Base-by-base conservation (phyloP, 108 stramenopile species). In the Conticribra guillardii region DNA sequence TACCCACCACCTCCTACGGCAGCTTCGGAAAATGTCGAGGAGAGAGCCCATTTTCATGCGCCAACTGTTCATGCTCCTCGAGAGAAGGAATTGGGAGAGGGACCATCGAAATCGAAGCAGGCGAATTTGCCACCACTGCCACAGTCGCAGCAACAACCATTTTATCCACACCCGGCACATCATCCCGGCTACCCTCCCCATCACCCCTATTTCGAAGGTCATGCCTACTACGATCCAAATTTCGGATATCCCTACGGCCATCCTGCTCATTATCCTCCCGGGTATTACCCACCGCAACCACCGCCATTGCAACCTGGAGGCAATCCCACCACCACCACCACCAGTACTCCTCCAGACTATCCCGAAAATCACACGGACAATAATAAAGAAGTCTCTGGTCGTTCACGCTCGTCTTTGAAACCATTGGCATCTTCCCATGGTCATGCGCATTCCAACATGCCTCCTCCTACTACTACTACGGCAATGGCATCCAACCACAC, bases 261-360 rank as follows among this genome's bases (percentile, higher is more conserved):
- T 52, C 65, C 65, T 31, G 23, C 34, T 34, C 50, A 52, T 52
- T 44, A 52, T 54, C 48, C 27, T 30, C 64, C 46, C 26, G 56
- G 56, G 4, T 57, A 66, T 17, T 53, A 66, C 44, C 51, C 65
- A 16, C 65, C 65, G 0, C 50, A 52, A n/a, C n/a, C n/a, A n/a
- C n/a, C n/a, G n/a, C n/a, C n/a, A n/a, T n/a, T n/a, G n/a, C n/a
- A n/a, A 41, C 37, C 37, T 11, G 37, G 37, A 41, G 11, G 11
- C 37, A 5, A 41, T 41, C 8, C 37, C 37, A 41, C n/a, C n/a
- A n/a, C n/a, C n/a, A n/a, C n/a, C n/a, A n/a, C n/a, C 52, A 19
- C 52, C 8, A 17, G 17, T 8, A 17, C 8, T 16, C 56, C 51
- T 30, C 18, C 30, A 34, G 18, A 48, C 32, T 29, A 19, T 17